Evolutionary conservation across 1,139 yeast species (phyloP), one percentile per base, ranked within the genome.

Genomic region (Citeromyces hawaiiensis): DNA sequence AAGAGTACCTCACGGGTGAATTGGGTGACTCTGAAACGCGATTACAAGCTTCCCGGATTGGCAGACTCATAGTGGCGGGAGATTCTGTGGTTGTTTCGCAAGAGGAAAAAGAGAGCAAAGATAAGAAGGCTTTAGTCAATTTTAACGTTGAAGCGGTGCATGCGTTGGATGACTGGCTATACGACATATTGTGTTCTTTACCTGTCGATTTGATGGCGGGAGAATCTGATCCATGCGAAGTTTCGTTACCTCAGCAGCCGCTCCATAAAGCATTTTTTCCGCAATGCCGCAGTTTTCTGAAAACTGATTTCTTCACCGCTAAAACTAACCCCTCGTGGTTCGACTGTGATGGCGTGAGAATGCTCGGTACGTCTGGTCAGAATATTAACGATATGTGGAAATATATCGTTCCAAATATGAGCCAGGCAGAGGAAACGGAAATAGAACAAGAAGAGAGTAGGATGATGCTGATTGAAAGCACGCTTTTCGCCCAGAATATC

Each of bases 201-300:
- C 81, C 93, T 0, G 75, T 88, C 4, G 71, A 80, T 31, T 54
- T 93, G 3, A 70, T 91, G 77, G 96, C 98, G 0, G 98, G 98
- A 4, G 68, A 63, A 4, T 60, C 66, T 6, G 99, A 91, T 55
- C 95, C 96, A 0, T 77, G 87, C 7, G 94, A 83, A 47, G 63
- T 72, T 14, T 74, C 93, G 41, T 59, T 86, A 45, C 99, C 99
- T 0, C 97, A 91, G 57, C 96, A 83, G 54, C 83, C 94, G 3
- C 57, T 91, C 13, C 96, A 91, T 54, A 67, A 66, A 42, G 80
- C 94, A 1, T 64, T 91, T 43, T 76, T 91, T 51, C 64, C 65
- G 5, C 55, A 60, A 15, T 65, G 76, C 23, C 61, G 67, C 34
- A 56, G 60, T 13, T 70, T 64, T 43, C 66, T 66, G n/a, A 52